These are phyloP conservation scores for Colletotrichum shisoi DNA, from an alignment of 2,329 filamentous ascomycete species.

Conservation along the genomic window DNA sequence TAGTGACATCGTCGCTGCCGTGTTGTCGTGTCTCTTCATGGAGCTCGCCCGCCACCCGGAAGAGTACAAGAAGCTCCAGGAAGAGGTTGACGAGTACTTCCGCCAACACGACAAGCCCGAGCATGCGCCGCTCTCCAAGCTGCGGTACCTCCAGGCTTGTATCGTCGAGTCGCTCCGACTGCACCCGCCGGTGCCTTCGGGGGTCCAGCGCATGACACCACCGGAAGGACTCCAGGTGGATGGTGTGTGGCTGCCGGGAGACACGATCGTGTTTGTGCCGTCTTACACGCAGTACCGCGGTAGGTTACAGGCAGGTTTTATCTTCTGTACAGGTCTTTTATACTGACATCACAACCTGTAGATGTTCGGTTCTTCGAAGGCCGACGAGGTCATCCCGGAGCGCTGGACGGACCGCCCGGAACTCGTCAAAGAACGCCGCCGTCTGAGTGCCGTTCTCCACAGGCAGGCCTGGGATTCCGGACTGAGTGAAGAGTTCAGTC, in stretches of 20 bases:
- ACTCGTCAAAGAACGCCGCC: conserved; percentile 45
- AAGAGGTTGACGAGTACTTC: conserved; percentile 39
- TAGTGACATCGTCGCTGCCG: conserved; percentile 37
- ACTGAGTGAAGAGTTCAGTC: too few species aligned
- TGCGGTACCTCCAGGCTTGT: conserved; percentile 46
- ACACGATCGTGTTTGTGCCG: conserved; percentile 48
- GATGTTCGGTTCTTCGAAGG: conserved; percentile 40
- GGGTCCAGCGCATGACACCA: conserved; percentile 48
- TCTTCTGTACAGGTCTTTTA: rapidly evolving
- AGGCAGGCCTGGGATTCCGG: too few species aligned
- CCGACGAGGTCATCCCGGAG: conserved; percentile 50
- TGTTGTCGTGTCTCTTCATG: conserved; percentile 35
- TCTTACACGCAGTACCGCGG: conserved; percentile 42
- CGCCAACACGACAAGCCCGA: conserved; percentile 29
- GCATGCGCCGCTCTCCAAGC: conserved; percentile 37
- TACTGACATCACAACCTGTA: conserved; percentile 16
- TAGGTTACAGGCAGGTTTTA: not conserved
- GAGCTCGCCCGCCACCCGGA: conserved; percentile 30
- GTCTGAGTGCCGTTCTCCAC: conserved; percentile 48
- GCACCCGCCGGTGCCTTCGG: conserved; percentile 48
- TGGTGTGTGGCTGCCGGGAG: conserved; percentile 47
- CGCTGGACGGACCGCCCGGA: conserved; percentile 48
- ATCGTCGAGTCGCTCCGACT: conserved; percentile 54
- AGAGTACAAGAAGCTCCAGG: conserved; percentile 11
- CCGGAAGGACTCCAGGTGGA: conserved; percentile 48